Evolutionary conservation across 2,329 filamentous ascomycete genomes (phyloP), one percentile per base, ranked within the genome.

Genomic region (Cladosporium sp.): DNA sequence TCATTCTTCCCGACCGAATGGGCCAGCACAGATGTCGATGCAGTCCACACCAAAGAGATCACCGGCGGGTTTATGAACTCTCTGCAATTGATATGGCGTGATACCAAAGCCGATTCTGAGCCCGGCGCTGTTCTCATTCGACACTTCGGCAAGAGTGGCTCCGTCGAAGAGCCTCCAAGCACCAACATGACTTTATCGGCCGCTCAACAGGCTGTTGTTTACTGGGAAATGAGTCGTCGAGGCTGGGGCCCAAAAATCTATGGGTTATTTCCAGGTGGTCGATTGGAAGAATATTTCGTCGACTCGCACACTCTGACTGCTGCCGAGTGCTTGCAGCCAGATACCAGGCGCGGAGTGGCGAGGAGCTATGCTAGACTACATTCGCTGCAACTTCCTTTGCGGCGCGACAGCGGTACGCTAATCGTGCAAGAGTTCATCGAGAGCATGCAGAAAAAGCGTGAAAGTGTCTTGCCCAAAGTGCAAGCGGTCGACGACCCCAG

Each of bases 191-290:
- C 54, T 17, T 39, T 60, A 14, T 60, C 59, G 3, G 55, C 47
- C 20, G 39, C 54, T 5, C 47, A 60, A 34, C 59, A 60, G 17
- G 59, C 59, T 25, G 20, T 60, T 28, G 49, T 58, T 3, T 52
- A 47, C 17, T 60, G 43, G 30, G 54, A 60, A 28, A 58, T 60
- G 54, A 49, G 54, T 25, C 45, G 54, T 12, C 28, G 52, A 38
- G 59, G 59, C 12, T 60, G 59, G 59, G 59, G 59, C 20, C 59
- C 59, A 12, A 47, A 34, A 14, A 7, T 58, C 2, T 58, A 58
- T 28, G 59, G 59, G 1, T 7, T 50, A 8, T 60, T 60, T 17
- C 7, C 30, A 6, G 59, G 59, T 4, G 59, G 59, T 15, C n/a
- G 59, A n/a, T 30, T 60, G 20, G 59, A 60, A 17, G 59, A 60